Evolutionary conservation across 345 rosid species (phyloP).

Genomic region (Nephelium lappaceum): DNA sequence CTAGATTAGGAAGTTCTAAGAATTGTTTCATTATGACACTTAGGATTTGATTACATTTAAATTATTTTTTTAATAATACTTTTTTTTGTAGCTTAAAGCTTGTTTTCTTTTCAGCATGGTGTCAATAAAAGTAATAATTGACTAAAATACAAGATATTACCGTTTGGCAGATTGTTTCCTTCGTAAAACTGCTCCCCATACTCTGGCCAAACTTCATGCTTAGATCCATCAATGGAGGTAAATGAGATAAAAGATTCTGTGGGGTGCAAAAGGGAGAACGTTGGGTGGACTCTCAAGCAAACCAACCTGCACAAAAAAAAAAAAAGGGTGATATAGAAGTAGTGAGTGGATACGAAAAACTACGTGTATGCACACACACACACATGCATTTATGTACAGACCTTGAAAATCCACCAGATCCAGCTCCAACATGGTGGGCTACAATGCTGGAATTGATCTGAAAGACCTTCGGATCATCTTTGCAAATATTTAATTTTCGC

Average conservation of each 20-base stretch:
- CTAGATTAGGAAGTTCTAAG: too few species aligned
- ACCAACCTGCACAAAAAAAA: conserved; percentile 61
- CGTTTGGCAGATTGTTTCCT: conserved; percentile 72
- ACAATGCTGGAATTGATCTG: conserved; percentile 64
- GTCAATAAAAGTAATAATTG: background rate
- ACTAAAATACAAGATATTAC: conserved; percentile 33
- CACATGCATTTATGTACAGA: conserved; percentile 21
- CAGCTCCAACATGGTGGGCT: conserved; percentile 83
- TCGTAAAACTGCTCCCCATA: conserved; percentile 54
- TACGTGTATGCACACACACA: background rate
- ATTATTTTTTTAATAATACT: too few species aligned
- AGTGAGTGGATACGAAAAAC: background rate
- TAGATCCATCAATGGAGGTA: conserved; percentile 69
- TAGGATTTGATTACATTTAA: too few species aligned
- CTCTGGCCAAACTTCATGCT: conserved; percentile 82
- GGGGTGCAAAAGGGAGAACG: conserved; percentile 71
- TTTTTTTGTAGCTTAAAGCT: background rate
- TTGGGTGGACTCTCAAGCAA: conserved; percentile 85
- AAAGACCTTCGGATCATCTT: conserved; percentile 50
- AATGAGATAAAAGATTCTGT: conserved; percentile 67
- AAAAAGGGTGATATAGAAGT: background rate
- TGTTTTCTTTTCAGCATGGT: background rate
- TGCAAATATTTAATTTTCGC: conserved; percentile 50
- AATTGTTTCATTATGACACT: too few species aligned
- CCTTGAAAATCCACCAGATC: conserved; percentile 97